Base-by-base conservation (phyloP, 441 rosid genomes). In the Adansonia madagascariensis region DNA sequence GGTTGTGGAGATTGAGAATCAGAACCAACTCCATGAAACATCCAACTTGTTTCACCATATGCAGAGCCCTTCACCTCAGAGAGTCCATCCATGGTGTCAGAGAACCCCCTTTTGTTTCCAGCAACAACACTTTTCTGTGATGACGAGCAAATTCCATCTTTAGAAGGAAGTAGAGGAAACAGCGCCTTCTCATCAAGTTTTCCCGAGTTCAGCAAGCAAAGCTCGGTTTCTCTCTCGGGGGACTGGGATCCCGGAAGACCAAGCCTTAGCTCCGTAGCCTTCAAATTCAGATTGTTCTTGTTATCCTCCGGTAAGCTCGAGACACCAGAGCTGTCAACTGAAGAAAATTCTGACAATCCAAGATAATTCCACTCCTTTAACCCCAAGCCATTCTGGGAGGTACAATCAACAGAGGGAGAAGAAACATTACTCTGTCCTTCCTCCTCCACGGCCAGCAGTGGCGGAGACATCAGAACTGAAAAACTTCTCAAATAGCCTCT, bases 201-300 rank as follows among this genome's bases (percentile, higher is more conserved):
- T 77, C 83, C 85, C 7, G 94, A 79, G 66, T 80, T 82, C 50
- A 83, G 60, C 78, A 86, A 77, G 79, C 86, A 80, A 67, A 88
- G 74, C 50, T 85, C 84, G 0, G 85, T 77, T 52, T 84, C 94
- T 80, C 97, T 88, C 70, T 86, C 80, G 0, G 94, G 97, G 41
- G 97, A 91, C 71, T 81, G 92, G 7, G 91, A 91, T 73, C 94
- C 93, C 0, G 98, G 97, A 77, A 92, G 97, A n/a, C 98, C 97
- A 41, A 94, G 92, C 78, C 92, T 89, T 31, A 94, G 82, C 78
- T 94, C 98, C 14, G 97, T 91, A 74, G 98, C 97, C 85, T 90
- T 89, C 78, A 92, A 80, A 84, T 89, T 90, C 80, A 92, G 85
- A 75, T 85, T 88, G 74, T 17, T 83, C 85, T 87, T 89, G 63